A percentile compares a stretch with the other conserved stretches of the same genome.
Evolutionary conservation across 176 grass and related monocot genomes (phyloP).

Genomic region (Carex cristatella): DNA sequence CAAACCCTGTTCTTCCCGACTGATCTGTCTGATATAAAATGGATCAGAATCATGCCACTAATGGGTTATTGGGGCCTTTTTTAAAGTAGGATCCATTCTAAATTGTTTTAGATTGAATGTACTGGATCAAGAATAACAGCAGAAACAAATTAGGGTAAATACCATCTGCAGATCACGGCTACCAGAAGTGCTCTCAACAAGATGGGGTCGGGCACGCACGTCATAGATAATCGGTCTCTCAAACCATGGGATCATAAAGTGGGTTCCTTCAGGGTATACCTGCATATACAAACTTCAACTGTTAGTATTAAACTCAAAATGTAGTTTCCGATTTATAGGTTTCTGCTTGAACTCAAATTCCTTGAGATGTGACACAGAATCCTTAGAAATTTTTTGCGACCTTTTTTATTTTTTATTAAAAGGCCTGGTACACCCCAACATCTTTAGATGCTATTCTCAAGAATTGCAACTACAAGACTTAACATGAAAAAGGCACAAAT

Average conservation of each 20-base stretch:
- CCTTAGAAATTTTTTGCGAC: background rate
- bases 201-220: conserved; percentile 75
- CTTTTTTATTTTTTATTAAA: too few relatives aligned
- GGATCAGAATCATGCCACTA: background rate
- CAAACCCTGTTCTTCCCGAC: background rate
- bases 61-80: background rate
- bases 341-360: background rate
- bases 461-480: background rate
- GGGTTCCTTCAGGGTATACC: conserved; percentile 91
- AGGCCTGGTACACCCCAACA: too few relatives aligned
- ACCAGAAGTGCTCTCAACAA: conserved; percentile 82
- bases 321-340: background rate
- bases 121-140: background rate
- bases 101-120: too few relatives aligned
- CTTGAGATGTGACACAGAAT: background rate
- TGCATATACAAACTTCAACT: conserved; percentile 16
- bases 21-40: background rate
- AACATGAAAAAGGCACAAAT: background rate
- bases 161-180: conserved; percentile 88
- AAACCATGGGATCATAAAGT: conserved; percentile 71
- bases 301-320: background rate
- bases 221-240: conserved; percentile 94
- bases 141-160: background rate
- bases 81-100: background rate
- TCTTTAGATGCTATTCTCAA: too few relatives aligned